Conservation (phyloP, 2,329 filamentous ascomycete species). For the Nemania serpens region DNA sequence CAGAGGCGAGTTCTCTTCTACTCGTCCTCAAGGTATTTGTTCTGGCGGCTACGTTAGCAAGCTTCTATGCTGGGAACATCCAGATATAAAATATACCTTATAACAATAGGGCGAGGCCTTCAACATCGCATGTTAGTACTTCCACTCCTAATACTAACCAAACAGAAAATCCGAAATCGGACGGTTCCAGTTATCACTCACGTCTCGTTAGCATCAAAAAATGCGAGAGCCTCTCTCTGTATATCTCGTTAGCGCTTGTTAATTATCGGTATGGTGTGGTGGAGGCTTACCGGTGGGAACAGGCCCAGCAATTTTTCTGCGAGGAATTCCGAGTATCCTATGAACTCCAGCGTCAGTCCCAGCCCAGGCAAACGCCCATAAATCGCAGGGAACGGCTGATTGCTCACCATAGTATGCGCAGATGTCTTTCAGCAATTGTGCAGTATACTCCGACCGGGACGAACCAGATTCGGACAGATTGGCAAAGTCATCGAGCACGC, state of each 20-base stretch:
- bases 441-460: slow-evolving; percentile 85
- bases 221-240: slow-evolving; percentile 80
- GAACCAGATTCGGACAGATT: slow-evolving; percentile 79
- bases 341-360: neutral
- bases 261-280: neutral
- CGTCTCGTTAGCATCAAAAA: slow-evolving; percentile 98
- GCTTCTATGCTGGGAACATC: neutral
- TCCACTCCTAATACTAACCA: neutral
- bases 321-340: slow-evolving; percentile 81
- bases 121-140: slow-evolving; percentile 9
- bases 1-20: slow-evolving; percentile 74
- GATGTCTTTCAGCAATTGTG: slow-evolving; percentile 86
- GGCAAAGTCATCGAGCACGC: slow-evolving; percentile 86
- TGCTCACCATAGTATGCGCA: slow-evolving; percentile 83
- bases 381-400: neutral
- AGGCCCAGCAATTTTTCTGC: slow-evolving; percentile 94
- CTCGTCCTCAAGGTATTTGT: slow-evolving; percentile 90
- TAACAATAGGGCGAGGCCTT: slow-evolving; percentile 81
- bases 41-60: slow-evolving; percentile 43
- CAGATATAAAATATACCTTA: slow-evolving; percentile 49
- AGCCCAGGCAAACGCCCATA: neutral
- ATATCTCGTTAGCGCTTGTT: neutral
- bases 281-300: slow-evolving; percentile 69
- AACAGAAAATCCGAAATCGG: neutral
- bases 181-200: slow-evolving; percentile 3